Evolutionary conservation across 1,284 basidiomycete species (phyloP), one percentile per base, ranked within the genome.

Genomic region (Moesziomyces sp.): DNA sequence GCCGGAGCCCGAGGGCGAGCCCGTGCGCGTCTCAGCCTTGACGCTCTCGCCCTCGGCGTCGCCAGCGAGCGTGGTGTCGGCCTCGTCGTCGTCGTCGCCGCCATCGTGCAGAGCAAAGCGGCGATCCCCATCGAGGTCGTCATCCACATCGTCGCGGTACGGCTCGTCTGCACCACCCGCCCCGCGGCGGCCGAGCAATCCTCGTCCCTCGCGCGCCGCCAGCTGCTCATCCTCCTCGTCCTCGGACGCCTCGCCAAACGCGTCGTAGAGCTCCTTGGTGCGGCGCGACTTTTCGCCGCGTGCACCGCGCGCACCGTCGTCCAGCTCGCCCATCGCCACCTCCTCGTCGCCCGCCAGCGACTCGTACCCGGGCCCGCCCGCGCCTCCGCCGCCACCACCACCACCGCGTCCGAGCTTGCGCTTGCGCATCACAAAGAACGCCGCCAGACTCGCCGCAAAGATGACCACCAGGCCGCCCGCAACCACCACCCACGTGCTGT

Each of bases 401-500:
- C 75, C 74, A 4, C 81, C 79, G 23, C 69, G 84, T 44, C 86
- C 86, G 44, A 84, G 86, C 60, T 85, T 86, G 1, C 88, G 87
- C 49, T 92, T 88, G 51, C 89, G 87, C 88, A 92, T 79, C 40
- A 85, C 70, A 60, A 85, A 85, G 81, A 86, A 86, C 58, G 85
- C 85, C 1, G 80, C 84, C 88, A 88, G 93, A 87, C 87, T 89
- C 88, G 61, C 91, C 71, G 2, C 88, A 83, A 96, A 93, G 52
- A 93, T 76, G 5, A 89, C 86, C 5, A 92, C 91, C 5, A 88
- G 87, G 18, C 89, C 89, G 18, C 90, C 84, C 1, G 92, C 93
- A 45, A 90, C 90, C 63, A 92, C 91, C 80, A 95, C 89, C 94
- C 94, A 97, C 72, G 90, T 90, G 65, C 91, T 90, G 81, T 88